Evolutionary conservation across 2,329 filamentous ascomycete genomes (phyloP).

Genomic region (Leptodontidium sp.): DNA sequence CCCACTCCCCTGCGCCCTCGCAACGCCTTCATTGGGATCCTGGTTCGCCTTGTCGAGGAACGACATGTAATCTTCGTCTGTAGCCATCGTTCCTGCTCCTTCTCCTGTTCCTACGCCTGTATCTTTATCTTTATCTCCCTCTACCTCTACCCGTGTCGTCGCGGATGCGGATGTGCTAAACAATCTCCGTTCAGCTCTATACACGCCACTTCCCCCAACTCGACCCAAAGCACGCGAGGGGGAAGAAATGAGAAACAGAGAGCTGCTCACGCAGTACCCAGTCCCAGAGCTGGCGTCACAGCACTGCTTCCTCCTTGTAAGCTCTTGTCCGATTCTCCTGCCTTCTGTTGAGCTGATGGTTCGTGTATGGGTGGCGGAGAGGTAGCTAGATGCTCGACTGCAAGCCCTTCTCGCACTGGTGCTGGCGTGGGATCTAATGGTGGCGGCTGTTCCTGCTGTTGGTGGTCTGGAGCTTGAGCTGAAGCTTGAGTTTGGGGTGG

Average conservation of each 20-base stretch:
- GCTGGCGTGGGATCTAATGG: conserved; percentile 28
- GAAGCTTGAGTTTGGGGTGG: neutral
- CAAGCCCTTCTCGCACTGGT: conserved; percentile 28
- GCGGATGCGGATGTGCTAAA: conserved; percentile 23
- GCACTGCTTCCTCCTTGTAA: neutral
- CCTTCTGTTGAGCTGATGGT: neutral
- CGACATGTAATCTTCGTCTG: conserved; percentile 82
- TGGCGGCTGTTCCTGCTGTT: conserved; percentile 23
- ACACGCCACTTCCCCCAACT: neutral
- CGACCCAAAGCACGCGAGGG: neutral
- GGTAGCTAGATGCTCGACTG: conserved; percentile 36
- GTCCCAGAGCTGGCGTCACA: neutral
- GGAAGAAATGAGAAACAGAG: conserved; percentile 2
- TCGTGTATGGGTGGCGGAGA: conserved; percentile 26
- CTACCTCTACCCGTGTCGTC: neutral
- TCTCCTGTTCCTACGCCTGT: no score
- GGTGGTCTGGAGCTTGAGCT: neutral
- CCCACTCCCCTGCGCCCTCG: conserved; percentile 44
- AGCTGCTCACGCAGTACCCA: conserved; percentile 31
- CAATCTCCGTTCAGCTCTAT: conserved; percentile 27
- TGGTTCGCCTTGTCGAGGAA: conserved; percentile 90
- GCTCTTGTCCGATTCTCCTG: neutral
- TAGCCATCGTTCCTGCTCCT: conserved; percentile 65
- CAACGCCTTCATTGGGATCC: conserved; percentile 70
- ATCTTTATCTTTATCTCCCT: conserved; percentile 22